Percentiles rank a stretch among this genome's conserved stretches.
Conservation (phyloP, 2,329 filamentous ascomycete genomes). For the Periconia sp. region DNA sequence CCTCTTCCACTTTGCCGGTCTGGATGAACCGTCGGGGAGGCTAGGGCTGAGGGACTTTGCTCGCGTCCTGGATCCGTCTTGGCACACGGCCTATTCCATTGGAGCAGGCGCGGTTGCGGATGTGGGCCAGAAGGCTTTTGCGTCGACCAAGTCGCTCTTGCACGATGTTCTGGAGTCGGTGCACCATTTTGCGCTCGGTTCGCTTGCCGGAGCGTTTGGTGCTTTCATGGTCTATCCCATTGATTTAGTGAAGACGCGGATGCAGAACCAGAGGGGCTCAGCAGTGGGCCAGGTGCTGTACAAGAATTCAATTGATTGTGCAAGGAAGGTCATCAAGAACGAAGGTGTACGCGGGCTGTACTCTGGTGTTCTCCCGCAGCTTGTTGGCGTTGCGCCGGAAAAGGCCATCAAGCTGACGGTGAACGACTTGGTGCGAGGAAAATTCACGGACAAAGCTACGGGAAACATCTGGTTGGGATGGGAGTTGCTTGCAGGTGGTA, state of each 20-base stretch:
- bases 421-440: slow-evolving; percentile 86
- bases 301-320: slow-evolving; percentile 97
- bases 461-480: slow-evolving; percentile 72
- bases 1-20: slow-evolving; percentile 94
- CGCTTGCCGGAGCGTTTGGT: slow-evolving; percentile 91
- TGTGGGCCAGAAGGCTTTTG: slow-evolving; percentile 59
- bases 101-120: slow-evolving; percentile 56
- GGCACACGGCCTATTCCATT: slow-evolving; percentile 72
- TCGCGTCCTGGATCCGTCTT: slow-evolving; percentile 93
- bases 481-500: slow-evolving; percentile 87
- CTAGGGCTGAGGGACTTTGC: slow-evolving; percentile 85
- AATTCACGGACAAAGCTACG: slow-evolving; percentile 74
- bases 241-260: slow-evolving; percentile 95
- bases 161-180: slow-evolving; percentile 73
- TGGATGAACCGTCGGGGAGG: slow-evolving; percentile 86
- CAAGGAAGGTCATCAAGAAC: slow-evolving; percentile 88
- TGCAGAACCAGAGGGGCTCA: slow-evolving; percentile 89
- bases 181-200: slow-evolving; percentile 90
- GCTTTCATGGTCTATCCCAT: slow-evolving; percentile 99
- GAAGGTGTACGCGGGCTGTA: slow-evolving; percentile 91
- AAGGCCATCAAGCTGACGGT: slow-evolving; percentile 99
- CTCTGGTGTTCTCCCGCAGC: slow-evolving; percentile 91
- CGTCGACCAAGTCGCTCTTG: slow-evolving; percentile 64
- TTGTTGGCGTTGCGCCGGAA: slow-evolving; percentile 97
- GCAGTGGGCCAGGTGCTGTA: slow-evolving; percentile 87